A percentile compares a stretch with the other conserved stretches of the same genome.
Conservation (phyloP, 768 basidiomycete genomes). For the Boletus coccyginus region DNA sequence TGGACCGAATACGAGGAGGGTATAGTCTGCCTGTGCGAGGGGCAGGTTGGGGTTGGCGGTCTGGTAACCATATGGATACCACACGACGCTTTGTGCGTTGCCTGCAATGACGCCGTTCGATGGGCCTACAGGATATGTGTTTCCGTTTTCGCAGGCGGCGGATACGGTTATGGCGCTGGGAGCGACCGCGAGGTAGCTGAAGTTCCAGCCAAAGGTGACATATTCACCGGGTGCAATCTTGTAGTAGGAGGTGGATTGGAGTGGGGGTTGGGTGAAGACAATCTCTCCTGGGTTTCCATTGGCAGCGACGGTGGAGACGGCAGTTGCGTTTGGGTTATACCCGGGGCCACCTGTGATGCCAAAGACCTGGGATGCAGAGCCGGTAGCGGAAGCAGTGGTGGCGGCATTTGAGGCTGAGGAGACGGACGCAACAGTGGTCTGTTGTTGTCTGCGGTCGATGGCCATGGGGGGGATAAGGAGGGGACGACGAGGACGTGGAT, state of each 20-base stretch:
- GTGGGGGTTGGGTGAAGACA: constrained; percentile 55
- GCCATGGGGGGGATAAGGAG: constrained; percentile 7
- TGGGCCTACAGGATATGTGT: constrained; percentile 66
- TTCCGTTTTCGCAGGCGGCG: constrained; percentile 64
- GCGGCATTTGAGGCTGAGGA: background rate
- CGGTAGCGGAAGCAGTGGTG: background rate
- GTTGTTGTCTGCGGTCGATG: constrained; percentile 29
- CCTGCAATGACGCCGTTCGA: constrained; percentile 53
- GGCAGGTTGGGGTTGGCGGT: constrained; percentile 46
- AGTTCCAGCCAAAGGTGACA: constrained; percentile 76
- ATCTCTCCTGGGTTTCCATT: constrained; percentile 43
- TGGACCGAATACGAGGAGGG: constrained; percentile 54
- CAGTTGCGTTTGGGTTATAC: constrained; percentile 21
- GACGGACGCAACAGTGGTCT: constrained; percentile 8
- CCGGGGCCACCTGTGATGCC: constrained; percentile 30
- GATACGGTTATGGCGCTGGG: constrained; percentile 59
- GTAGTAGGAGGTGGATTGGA: constrained; percentile 59
- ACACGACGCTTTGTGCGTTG: constrained; percentile 46
- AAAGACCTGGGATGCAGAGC: background rate
- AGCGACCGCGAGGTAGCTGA: constrained; percentile 50
- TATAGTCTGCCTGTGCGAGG: constrained; percentile 59
- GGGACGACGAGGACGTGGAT: background rate
- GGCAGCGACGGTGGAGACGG: constrained; percentile 28
- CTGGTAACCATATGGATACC: constrained; percentile 63
- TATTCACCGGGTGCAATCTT: constrained; percentile 56